Percentiles rank a stretch among this genome's conserved stretches.
These are phyloP conservation scores for Penicillium waksmanii DNA, from an alignment of 495 filamentous ascomycete species.

Conservation along the genomic window DNA sequence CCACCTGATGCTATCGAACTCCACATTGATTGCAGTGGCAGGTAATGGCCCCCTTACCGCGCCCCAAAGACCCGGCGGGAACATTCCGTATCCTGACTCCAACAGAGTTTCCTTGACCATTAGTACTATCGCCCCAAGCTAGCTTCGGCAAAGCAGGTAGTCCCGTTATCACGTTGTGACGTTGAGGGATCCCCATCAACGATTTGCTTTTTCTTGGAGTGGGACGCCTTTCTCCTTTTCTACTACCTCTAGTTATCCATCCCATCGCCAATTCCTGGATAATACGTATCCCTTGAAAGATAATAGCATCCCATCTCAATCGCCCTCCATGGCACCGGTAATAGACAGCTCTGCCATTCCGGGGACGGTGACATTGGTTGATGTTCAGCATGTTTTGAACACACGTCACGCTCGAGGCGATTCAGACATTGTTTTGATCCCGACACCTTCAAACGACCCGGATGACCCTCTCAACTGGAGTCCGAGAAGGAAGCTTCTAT, in stretches of 20 bases:
- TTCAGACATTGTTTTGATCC: constrained; percentile 61
- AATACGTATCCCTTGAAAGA: background rate
- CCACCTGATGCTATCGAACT: constrained; percentile 4
- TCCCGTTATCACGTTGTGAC: background rate
- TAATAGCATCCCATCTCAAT: background rate
- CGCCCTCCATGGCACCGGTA: constrained; percentile 30
- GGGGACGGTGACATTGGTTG: constrained; percentile 58
- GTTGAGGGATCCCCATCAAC: background rate
- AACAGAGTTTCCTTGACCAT: background rate
- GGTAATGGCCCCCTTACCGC: constrained; percentile 16
- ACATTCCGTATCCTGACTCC: background rate
- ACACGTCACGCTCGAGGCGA: constrained; percentile 44
- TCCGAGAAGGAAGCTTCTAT: constrained; percentile 55
- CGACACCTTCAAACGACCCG: constrained; percentile 59
- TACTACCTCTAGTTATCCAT: background rate
- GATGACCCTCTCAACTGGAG: constrained; percentile 69
- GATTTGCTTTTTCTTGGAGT: background rate
- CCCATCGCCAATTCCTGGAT: background rate
- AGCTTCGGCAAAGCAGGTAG: background rate
- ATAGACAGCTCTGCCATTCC: constrained; percentile 51
- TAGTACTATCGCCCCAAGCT: background rate
- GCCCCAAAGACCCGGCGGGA: background rate
- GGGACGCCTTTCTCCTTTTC: background rate
- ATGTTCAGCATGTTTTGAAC: constrained; percentile 52
- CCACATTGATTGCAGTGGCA: constrained; percentile 12